Base-by-base conservation (phyloP, 2,329 filamentous ascomycete species). In the Diaporthe ilicicola region DNA sequence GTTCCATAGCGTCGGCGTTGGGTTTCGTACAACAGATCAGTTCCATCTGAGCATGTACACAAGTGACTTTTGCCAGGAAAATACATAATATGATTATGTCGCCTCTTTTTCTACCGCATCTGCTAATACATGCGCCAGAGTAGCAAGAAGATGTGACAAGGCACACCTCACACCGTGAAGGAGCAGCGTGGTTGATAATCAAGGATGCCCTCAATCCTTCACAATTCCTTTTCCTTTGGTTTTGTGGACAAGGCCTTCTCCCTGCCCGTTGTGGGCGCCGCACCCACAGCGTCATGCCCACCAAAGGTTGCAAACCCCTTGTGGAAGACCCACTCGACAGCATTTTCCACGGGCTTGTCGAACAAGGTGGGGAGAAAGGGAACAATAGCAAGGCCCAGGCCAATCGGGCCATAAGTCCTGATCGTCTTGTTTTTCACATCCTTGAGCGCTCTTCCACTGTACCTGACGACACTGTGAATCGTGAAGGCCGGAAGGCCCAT, bases 401-500 rank as follows among this genome's bases (percentile, higher is more conserved):
- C 96, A 72, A 99, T 97, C 0, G 96, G 96, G 0, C 89, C 93
- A 92, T 93, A 99, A 0, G 94, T 96, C 75, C 95, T 86, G 29
- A 98, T 71, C 5, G 84, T 89, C 71, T 87, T 85, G 78, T 93
- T 97, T 86, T 96, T 95, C 24, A 87, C 86, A 76, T 93, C 86
- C 84, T 95, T 97, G 84, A 99, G 81, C n/a, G 94, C 94, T 48
- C 86, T 87, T 0, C 96, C 94, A 0, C 93, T 95, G 79, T 99
- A 98, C 72, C 91, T 89, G 65, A 99, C 96, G 7, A 98, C 92
- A 73, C 92, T 94, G 81, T 98, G 95, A 70, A 98, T 97, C 0
- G 94, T 97, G 73, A 98, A 94, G 0, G 95, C 95, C 0, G 95
- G 96, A 75, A 98, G 82, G 2, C 94, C 96, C 96, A 99, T 99